Evolutionary conservation across 83 land plant species (phyloP).

Genomic region (Picea abies): DNA sequence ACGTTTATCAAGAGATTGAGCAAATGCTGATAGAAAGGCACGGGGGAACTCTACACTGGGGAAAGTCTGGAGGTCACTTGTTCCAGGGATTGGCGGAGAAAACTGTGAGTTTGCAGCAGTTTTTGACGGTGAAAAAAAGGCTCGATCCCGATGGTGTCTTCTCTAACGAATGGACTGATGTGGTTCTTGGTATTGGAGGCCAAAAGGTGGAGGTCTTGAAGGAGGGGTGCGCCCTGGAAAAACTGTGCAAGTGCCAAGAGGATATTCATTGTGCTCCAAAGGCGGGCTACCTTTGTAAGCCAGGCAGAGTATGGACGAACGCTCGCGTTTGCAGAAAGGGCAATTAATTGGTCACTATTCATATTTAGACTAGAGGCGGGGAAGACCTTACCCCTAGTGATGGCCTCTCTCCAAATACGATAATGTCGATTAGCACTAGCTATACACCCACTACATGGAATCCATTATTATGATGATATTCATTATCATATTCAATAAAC

Average conservation of each 20-base stretch:
- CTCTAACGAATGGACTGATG: conserved; percentile 32
- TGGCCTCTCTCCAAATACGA: too few species aligned
- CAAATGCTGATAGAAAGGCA: neutral
- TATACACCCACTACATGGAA: too few species aligned
- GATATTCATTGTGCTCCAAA: neutral
- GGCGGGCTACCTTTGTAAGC: conserved; percentile 25
- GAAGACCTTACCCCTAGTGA: too few species aligned
- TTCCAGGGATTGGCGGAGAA: too few species aligned
- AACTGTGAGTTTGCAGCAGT: neutral
- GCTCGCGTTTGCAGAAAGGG: neutral
- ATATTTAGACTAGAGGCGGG: too few species aligned
- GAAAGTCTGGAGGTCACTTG: too few species aligned
- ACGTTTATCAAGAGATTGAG: conserved; percentile 27
- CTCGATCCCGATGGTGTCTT: conserved; percentile 27
- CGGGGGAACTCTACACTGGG: conserved; percentile 19
- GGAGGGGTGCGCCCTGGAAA: conserved; percentile 23
- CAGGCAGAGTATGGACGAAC: conserved; percentile 12
- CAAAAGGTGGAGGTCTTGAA: neutral
- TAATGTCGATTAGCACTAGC: too few species aligned
- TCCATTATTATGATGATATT: too few species aligned
- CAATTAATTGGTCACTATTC: neutral
- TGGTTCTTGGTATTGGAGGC: conserved; percentile 11
- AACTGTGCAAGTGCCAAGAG: neutral
- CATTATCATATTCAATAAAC: too few species aligned
- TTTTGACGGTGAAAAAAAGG: conserved; percentile 7